Percentiles rank a stretch among this genome's conserved stretches.
phyloP scores from a whole-genome alignment of 2,329 filamentous ascomycete genomes.

The Aspergillus ochraceoroseus region DNA sequence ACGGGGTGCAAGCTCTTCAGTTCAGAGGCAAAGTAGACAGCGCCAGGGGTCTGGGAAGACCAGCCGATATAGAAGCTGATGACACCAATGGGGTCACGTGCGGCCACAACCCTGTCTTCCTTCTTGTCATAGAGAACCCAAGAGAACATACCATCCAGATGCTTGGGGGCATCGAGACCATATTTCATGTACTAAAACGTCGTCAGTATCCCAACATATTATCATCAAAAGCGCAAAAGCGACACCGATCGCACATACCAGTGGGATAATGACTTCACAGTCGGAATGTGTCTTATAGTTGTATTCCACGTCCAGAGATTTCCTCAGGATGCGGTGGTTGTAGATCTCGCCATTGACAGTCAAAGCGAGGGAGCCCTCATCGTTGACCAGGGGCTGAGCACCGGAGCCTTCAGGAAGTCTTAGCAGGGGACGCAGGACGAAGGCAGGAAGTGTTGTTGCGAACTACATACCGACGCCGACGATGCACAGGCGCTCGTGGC shows the following conservation, averaged over 20 bases:
- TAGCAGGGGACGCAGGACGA: constrained; percentile 15
- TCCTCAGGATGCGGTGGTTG: constrained; percentile 94
- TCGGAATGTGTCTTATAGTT: constrained; percentile 99
- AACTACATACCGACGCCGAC: constrained; percentile 76
- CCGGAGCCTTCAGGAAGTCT: constrained; percentile 65
- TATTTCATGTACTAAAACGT: constrained; percentile 74
- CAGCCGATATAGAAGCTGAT: constrained; percentile 97
- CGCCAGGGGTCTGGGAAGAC: constrained; percentile 72
- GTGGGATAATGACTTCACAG: constrained; percentile 96
- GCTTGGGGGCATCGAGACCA: constrained; percentile 84
- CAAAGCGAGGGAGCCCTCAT: constrained; percentile 79
- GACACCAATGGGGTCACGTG: constrained; percentile 92
- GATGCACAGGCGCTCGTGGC: constrained; percentile 95
- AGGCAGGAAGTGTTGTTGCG: too few relatives aligned
- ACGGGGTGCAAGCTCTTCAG: constrained; percentile 88
- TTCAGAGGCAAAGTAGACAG: constrained; percentile 95
- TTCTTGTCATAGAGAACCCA: constrained; percentile 97
- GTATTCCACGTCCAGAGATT: constrained; percentile 75
- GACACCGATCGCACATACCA: constrained; percentile 59
- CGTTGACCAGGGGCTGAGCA: constrained; percentile 90
- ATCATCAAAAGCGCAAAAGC: not conserved
- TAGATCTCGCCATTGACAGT: constrained; percentile 99
- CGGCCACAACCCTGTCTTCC: constrained; percentile 85
- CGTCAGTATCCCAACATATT: constrained; percentile 18
- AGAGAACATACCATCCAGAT: constrained; percentile 99